Conservation (phyloP, 345 rosid genomes). For the Eucalyptus sp. region DNA sequence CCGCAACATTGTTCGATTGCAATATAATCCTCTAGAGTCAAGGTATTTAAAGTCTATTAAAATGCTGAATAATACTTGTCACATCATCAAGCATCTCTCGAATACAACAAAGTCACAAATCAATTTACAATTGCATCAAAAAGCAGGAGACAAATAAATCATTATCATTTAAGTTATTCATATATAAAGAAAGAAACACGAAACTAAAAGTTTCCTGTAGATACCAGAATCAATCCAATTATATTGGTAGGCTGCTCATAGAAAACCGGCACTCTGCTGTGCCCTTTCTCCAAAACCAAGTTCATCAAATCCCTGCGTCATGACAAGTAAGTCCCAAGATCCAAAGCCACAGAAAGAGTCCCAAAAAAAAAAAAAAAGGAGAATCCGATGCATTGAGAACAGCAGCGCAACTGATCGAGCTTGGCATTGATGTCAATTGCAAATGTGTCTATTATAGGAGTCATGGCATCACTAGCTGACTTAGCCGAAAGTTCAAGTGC, state of each 20-base stretch:
- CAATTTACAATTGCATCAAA: background rate
- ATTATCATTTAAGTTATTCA: background rate
- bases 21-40: background rate
- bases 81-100: background rate
- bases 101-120: background rate
- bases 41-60: background rate
- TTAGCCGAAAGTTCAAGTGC: constrained; percentile 91
- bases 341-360: background rate
- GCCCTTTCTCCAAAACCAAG: constrained; percentile 87
- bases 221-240: constrained; percentile 85
- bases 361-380: background rate
- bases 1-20: background rate
- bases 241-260: constrained; percentile 85
- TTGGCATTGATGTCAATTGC: constrained; percentile 73
- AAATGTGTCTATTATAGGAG: constrained; percentile 73
- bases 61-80: background rate
- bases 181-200: background rate
- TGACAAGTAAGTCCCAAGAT: background rate
- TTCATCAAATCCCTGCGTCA: constrained; percentile 60
- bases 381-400: background rate
- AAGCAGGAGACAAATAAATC: background rate
- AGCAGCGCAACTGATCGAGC: constrained; percentile 55
- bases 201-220: background rate
- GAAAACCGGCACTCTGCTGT: constrained; percentile 96
- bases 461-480: constrained; percentile 87